These are phyloP conservation scores for Malassezia pachydermatis DNA, from an alignment of 1,284 basidiomycete genomes.

Conservation along the genomic window DNA sequence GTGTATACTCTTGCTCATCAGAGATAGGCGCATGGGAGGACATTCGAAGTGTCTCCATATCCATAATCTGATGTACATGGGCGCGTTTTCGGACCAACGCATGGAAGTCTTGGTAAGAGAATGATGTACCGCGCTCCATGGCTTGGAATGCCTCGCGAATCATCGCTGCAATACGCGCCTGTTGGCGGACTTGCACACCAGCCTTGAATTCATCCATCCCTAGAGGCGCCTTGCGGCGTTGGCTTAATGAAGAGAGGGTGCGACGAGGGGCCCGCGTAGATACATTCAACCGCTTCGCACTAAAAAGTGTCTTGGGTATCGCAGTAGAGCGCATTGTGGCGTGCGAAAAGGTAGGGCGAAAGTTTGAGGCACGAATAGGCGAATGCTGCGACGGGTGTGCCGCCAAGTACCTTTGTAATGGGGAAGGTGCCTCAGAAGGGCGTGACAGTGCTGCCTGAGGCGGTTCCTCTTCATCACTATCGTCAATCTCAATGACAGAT, in stretches of 20 bases:
- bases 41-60: conserved; percentile 18
- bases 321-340: background rate
- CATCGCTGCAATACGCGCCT: conserved; percentile 15
- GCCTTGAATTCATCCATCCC: conserved; percentile 15
- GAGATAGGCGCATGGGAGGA: background rate
- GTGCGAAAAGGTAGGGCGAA: background rate
- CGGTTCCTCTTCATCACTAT: background rate
- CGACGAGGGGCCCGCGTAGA: background rate
- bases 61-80: conserved; percentile 19
- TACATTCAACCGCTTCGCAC: background rate
- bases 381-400: background rate
- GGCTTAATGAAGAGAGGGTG: conserved; percentile 2
- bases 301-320: background rate
- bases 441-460: background rate
- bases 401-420: conserved; percentile 1
- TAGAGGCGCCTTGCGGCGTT: conserved; percentile 16
- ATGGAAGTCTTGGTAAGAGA: conserved; percentile 7
- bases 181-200: conserved; percentile 7
- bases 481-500: conserved; percentile 6
- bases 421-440: background rate
- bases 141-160: conserved; percentile 8
- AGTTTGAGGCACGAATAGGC: background rate
- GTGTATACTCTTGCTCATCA: conserved; percentile 15
- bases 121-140: background rate
- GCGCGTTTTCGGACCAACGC: conserved; percentile 19